Conservation (phyloP, 2,329 filamentous ascomycete species). For the Pseudocercospora musae region DNA sequence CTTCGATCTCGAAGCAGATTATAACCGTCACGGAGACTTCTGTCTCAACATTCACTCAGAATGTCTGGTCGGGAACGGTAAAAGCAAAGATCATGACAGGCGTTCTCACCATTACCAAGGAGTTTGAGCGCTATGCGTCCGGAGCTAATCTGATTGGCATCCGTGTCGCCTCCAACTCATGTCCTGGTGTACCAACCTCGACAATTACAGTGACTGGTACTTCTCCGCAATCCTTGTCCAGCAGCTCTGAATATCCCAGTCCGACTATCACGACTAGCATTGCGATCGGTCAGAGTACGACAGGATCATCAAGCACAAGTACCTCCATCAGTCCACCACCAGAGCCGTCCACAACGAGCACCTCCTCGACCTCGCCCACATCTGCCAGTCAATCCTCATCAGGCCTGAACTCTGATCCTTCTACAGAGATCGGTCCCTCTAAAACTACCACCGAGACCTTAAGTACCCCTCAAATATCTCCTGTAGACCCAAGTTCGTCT, state of each 20-base stretch:
- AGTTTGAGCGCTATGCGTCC: not conserved
- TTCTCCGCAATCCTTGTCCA: not conserved
- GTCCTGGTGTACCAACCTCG: slow-evolving; percentile 1
- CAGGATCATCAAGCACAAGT: not conserved
- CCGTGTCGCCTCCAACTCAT: not conserved
- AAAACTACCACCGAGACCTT: not conserved
- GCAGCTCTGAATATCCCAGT: not conserved
- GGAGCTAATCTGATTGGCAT: not conserved
- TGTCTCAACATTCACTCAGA: not conserved
- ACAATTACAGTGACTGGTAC: not conserved
- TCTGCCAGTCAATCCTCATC: not conserved
- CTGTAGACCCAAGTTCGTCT: not conserved
- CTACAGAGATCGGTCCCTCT: not conserved
- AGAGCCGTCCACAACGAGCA: not conserved
- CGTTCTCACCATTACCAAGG: not conserved
- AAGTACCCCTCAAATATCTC: not conserved
- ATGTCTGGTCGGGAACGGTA: not conserved
- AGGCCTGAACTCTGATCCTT: not conserved
- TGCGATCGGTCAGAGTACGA: not conserved
- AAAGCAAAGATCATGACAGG: not conserved
- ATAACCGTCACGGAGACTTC: not conserved
- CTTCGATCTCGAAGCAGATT: not conserved
- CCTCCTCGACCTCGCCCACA: not conserved
- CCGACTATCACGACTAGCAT: not conserved
- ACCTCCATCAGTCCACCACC: not conserved